Evolutionary conservation across 192 early-diverging fungal species (phyloP), one percentile per base, ranked within the genome.

Genomic region (Ramicandelaber brevisporus): DNA sequence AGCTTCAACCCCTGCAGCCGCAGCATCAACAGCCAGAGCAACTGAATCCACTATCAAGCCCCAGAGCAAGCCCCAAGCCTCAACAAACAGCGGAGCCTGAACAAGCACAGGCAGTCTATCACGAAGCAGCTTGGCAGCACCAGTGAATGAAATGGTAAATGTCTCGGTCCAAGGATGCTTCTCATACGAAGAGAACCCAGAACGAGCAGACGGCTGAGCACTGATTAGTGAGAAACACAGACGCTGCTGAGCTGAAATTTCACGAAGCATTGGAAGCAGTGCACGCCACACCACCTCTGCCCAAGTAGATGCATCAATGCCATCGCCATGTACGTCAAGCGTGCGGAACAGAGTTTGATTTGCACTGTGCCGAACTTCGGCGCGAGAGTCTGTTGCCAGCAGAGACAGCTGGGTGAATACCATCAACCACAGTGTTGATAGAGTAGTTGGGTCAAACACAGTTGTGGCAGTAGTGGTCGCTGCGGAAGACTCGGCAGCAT

Each of bases 301-400:
- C 85, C 86, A 92, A 6, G 74, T 55, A 21, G 73, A 58, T 18
- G 50, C 37, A 11, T 63, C 65, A 10, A 98, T 56, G 9, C 59
- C 39, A 17, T 39, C 37, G 5, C 82, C 93, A 38, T 92, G 83
- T 57, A 90, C 78, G 22, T 71, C 67, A 20, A 98, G 71, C 3
- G 88, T 85, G 26, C 87, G 61, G 46, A 92, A 89, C 27, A 98
- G 52, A 3, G 88, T 95, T 44, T 95, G 93, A 27, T 78, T 80
- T 10, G 87, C 85, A 8, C 78, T 73, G 40, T 89, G 81, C 14
- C 93, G 63, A 6, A 99, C 87, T 40, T 95, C 87, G 0, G 81
- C 78, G 9, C 88, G 54, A 4, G 36, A 36, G 38, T 99, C 93
- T 8, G 73, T 68, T 30, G 83, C 86, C 14, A 87, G 60, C 10